Evolutionary conservation across 2,329 filamentous ascomycete species (phyloP).

Genomic region (Aspergillus versicolor): DNA sequence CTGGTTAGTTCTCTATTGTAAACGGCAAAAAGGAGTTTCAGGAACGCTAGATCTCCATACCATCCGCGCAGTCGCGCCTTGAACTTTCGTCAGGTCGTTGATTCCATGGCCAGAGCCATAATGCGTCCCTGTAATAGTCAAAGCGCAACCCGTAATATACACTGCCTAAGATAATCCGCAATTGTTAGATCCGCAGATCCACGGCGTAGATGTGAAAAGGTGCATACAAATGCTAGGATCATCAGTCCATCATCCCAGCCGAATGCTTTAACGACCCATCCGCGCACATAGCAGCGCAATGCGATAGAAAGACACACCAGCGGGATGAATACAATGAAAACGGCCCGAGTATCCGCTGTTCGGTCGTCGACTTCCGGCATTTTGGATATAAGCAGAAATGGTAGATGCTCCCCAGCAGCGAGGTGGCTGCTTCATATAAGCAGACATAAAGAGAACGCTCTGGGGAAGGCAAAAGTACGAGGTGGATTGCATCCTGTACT

Average conservation of each 20-base stretch:
- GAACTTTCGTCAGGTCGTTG: constrained; percentile 12
- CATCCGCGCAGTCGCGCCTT: constrained; percentile 28
- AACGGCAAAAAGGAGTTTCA: neutral
- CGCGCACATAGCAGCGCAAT: constrained; percentile 34
- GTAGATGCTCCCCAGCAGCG: neutral
- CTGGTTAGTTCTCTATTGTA: neutral
- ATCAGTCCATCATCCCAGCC: constrained; percentile 35
- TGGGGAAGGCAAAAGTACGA: neutral
- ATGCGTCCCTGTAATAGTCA: constrained; percentile 30
- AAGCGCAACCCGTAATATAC: constrained; percentile 31
- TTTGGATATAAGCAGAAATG: neutral
- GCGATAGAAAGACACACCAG: constrained; percentile 27
- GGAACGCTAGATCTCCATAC: constrained; percentile 11
- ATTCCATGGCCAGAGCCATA: constrained; percentile 31
- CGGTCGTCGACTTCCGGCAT: constrained; percentile 23
- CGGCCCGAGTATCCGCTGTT: constrained; percentile 22
- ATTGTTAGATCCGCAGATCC: neutral
- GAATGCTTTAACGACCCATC: constrained; percentile 31
- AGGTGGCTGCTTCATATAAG: neutral
- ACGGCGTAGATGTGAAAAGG: neutral
- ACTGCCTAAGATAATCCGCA: constrained; percentile 14
- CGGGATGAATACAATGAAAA: constrained; percentile 29
- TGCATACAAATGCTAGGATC: constrained; percentile 28
- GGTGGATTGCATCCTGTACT: neutral
- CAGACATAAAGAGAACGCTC: neutral